Percentiles rank a stretch among this genome's conserved stretches.
Evolutionary conservation across 805 yeast species (phyloP).

Genomic region (Hanseniaspora taiwanica): DNA sequence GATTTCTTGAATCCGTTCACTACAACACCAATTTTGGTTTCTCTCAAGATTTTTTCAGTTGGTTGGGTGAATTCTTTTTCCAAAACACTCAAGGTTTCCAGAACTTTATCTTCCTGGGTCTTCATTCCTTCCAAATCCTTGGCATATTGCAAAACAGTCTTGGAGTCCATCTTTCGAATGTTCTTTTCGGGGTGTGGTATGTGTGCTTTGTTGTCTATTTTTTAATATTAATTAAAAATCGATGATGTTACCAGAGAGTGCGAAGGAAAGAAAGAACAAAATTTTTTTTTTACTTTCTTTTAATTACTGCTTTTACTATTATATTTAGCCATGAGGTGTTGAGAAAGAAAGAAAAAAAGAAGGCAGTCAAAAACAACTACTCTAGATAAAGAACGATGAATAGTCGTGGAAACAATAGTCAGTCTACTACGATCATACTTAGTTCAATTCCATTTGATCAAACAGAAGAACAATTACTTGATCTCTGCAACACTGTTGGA

Average conservation of each 20-base stretch:
- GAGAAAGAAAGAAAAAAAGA: conserved; percentile 10
- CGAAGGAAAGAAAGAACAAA: too few relatives aligned
- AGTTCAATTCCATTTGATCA: conserved; percentile 89
- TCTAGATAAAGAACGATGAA: conserved; percentile 3
- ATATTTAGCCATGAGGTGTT: too few relatives aligned
- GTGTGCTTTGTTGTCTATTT: not conserved
- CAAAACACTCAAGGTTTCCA: conserved; percentile 52
- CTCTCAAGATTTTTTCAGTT: conserved; percentile 69
- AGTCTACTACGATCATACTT: conserved; percentile 48
- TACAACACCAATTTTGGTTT: conserved; percentile 93
- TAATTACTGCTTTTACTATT: too few relatives aligned
- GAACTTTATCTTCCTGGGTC: conserved; percentile 42
- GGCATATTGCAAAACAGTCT: conserved; percentile 58
- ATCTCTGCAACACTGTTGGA: conserved; percentile 76
- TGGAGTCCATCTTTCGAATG: conserved; percentile 40
- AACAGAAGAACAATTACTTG: conserved; percentile 85
- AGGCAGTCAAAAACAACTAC: conserved; percentile 12
- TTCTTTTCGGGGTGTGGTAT: not conserved
- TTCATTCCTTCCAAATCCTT: conserved; percentile 61
- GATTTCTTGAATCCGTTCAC: conserved; percentile 78
- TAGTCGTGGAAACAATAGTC: too few relatives aligned
- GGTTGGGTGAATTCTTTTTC: conserved; percentile 61
- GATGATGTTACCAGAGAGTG: too few relatives aligned
- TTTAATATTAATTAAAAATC: too few relatives aligned
- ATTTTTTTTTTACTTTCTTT: too few relatives aligned